A percentile compares a stretch with the other conserved stretches of the same genome.
Conservation (phyloP, 352 stramenopile genomes). For the Phytopythium ostracodes region DNA sequence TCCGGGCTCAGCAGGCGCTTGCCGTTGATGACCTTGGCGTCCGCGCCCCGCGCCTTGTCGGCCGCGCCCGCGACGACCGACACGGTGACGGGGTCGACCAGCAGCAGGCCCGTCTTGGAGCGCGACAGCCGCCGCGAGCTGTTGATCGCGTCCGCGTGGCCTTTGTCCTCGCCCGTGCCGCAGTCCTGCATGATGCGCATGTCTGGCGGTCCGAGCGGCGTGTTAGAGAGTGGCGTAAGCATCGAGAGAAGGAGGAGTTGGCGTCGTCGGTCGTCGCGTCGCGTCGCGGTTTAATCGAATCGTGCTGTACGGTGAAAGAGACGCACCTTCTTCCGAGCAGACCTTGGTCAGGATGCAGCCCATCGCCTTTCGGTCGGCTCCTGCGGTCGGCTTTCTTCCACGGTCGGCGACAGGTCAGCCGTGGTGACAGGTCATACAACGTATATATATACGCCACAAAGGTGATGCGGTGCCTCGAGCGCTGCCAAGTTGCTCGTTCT, state of each 20-base stretch:
- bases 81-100: constrained; percentile 20
- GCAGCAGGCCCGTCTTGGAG: constrained; percentile 36
- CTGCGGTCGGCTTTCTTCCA: background rate
- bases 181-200: constrained; percentile 20
- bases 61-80: constrained; percentile 4
- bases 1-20: constrained; percentile 3
- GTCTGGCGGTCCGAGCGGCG: constrained; percentile 17
- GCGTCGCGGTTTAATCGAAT: background rate
- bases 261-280: background rate
- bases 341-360: constrained; percentile 54
- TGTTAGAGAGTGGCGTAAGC: background rate
- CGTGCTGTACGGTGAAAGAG: too few species aligned
- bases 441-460: too few species aligned
- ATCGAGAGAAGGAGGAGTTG: constrained; percentile 10
- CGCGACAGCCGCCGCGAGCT: constrained; percentile 25
- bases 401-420: too few species aligned
- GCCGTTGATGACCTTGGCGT: constrained; percentile 2
- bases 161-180: constrained; percentile 11
- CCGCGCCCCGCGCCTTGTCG: constrained; percentile 9
- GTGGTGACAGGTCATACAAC: too few species aligned
- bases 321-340: constrained; percentile 35
- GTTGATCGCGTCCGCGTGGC: background rate
- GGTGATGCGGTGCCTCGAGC: too few species aligned
- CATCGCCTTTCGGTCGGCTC: constrained; percentile 16
- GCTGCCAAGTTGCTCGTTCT: background rate